Evolutionary conservation across 2,329 filamentous ascomycete genomes (phyloP).

Genomic region (Trichoderma sp.): DNA sequence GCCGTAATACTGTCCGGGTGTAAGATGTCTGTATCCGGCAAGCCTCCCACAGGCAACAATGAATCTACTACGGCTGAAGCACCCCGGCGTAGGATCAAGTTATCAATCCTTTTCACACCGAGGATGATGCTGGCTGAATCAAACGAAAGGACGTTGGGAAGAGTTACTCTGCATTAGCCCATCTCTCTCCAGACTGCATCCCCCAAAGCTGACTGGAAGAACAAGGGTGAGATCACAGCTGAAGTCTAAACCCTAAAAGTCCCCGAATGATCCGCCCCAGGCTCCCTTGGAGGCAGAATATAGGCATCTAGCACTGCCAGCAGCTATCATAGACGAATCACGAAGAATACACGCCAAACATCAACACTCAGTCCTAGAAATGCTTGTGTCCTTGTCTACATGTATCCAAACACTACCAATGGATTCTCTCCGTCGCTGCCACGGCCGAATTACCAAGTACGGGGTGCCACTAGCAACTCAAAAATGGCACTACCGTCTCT

Average conservation of each 20-base stretch:
- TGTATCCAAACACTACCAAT: background rate
- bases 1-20: background rate
- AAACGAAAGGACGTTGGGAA: background rate
- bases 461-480: background rate
- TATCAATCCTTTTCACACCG: background rate
- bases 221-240: background rate
- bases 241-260: background rate
- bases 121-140: background rate
- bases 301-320: background rate
- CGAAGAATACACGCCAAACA: background rate
- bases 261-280: background rate
- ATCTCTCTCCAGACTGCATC: background rate
- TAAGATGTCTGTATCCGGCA: background rate
- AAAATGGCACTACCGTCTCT: background rate
- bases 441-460: background rate
- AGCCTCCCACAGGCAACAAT: background rate
- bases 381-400: background rate
- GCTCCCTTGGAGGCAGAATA: background rate
- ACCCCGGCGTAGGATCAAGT: background rate
- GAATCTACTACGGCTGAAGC: background rate
- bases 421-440: background rate
- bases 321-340: background rate
- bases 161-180: background rate
- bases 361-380: background rate
- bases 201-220: background rate